Evolutionary conservation across 2,329 filamentous ascomycete genomes (phyloP), one percentile per base, ranked within the genome.

Genomic region (Claviceps fusiformis): DNA sequence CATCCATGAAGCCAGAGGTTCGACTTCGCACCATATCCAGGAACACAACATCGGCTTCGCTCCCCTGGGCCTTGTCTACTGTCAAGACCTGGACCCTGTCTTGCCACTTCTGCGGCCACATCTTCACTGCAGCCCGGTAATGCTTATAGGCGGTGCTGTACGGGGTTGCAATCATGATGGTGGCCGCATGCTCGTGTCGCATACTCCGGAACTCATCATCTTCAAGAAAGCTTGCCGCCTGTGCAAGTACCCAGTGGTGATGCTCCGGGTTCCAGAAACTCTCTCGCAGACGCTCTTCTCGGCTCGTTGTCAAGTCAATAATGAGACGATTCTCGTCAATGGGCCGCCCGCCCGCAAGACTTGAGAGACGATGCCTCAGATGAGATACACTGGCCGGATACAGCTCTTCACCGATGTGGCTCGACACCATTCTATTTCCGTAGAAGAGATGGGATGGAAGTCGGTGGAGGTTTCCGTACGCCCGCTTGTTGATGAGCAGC

Each of bases 31-130:
- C 74, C 58, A 76, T 66, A 61, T 77, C 75, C 0, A 77, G 64
- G 39, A 75, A 71, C 0, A 77, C 72, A 5, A 75, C 64, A 45
- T 77, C 75, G 0, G 75, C 73, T 55, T 77, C 72, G 15, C 74
- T 73, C 0, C 75, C 75, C 44, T 76, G 74, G 0, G 72, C 70
- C 5, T 68, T 73, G 52, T 76, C 75, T 0, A 76, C 68, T 0
- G 74, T 77, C 19, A 74, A 59, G 0, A 73, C 68, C 29, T 71
- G 64, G 0, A 75, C 68, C 1, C 72, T 62, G 0, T 58, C 37
- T 48, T 65, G 63, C 50, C 58, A 64, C 11, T 64, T 59, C 1
- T 51, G 13, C 0, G 67, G 65, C 61, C 68, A 64, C 2, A 57
- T 48, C 10, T 62, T 63, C 0, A 67, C 62, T 0, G 65, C 59